Conservation (phyloP, 345 rosid genomes). For the Gossypium turneri region DNA sequence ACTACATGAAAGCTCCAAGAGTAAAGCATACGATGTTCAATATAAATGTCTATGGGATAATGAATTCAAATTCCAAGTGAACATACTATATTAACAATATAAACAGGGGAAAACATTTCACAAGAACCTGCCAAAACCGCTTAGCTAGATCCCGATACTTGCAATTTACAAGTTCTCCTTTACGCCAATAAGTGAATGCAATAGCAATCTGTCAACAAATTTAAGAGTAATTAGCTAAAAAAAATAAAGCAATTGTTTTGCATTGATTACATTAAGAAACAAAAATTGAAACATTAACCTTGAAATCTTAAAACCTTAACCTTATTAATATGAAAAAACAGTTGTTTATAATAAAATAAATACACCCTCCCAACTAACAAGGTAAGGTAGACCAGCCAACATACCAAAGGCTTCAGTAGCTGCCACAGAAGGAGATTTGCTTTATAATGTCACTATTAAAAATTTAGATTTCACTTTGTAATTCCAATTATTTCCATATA, state of each 20-base stretch:
- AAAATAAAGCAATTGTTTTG: not conserved
- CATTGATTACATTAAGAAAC: not conserved
- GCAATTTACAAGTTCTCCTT: conserved; percentile 73
- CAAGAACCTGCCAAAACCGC: conserved; percentile 76
- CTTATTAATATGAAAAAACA: not conserved
- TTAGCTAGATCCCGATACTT: conserved; percentile 73
- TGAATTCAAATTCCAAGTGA: not conserved
- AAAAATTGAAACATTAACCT: not conserved
- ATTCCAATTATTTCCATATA: too few relatives aligned
- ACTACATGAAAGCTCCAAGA: not conserved
- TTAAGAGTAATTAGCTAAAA: conserved; percentile 15
- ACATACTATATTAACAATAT: not conserved
- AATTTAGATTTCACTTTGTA: too few relatives aligned
- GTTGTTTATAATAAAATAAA: not conserved
- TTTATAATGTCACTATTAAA: too few relatives aligned
- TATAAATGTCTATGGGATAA: not conserved
- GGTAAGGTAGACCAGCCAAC: too few relatives aligned
- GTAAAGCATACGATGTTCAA: not conserved
- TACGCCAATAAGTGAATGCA: conserved; percentile 80
- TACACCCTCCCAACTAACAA: not conserved
- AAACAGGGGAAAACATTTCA: conserved; percentile 8
- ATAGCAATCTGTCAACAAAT: conserved; percentile 60
- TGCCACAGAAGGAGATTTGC: too few relatives aligned
- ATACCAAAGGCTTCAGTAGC: too few relatives aligned
- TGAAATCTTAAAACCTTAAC: not conserved